Evolutionary conservation across 2,329 filamentous ascomycete genomes (phyloP).

Genomic region (Trichoderma hamatum): DNA sequence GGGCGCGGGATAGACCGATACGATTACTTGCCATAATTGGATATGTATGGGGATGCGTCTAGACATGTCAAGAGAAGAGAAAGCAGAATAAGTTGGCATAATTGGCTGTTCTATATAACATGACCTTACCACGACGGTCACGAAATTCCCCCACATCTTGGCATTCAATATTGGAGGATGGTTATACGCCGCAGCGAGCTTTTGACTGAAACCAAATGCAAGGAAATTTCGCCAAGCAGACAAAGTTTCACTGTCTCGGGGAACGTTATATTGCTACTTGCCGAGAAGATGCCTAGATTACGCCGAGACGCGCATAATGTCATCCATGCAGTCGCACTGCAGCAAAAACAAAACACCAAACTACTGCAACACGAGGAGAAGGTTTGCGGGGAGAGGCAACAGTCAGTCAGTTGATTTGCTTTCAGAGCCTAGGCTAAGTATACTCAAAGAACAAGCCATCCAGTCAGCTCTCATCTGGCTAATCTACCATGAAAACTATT

Average conservation of each 20-base stretch:
- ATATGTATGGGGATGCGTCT: neutral
- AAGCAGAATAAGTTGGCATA: neutral
- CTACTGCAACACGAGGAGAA: neutral
- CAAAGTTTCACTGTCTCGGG: neutral
- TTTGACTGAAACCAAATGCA: neutral
- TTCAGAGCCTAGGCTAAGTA: conserved; percentile 5
- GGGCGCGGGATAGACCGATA: neutral
- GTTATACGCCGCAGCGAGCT: neutral
- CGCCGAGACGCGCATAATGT: neutral
- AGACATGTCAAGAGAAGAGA: neutral
- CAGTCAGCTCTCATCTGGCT: neutral
- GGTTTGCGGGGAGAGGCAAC: neutral
- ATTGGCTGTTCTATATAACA: neutral
- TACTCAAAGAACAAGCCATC: neutral
- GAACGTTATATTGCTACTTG: neutral
- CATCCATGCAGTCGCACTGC: neutral
- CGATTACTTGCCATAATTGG: neutral
- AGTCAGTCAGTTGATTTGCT: neutral
- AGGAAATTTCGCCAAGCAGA: neutral
- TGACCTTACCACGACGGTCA: neutral
- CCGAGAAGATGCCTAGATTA: neutral
- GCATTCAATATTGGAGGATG: neutral
- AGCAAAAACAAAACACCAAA: neutral
- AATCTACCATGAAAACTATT: neutral
- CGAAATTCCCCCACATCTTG: neutral